These are phyloP conservation scores for Colletotrichum godetiae DNA, from an alignment of 2,329 filamentous ascomycete species.

Conservation along the genomic window DNA sequence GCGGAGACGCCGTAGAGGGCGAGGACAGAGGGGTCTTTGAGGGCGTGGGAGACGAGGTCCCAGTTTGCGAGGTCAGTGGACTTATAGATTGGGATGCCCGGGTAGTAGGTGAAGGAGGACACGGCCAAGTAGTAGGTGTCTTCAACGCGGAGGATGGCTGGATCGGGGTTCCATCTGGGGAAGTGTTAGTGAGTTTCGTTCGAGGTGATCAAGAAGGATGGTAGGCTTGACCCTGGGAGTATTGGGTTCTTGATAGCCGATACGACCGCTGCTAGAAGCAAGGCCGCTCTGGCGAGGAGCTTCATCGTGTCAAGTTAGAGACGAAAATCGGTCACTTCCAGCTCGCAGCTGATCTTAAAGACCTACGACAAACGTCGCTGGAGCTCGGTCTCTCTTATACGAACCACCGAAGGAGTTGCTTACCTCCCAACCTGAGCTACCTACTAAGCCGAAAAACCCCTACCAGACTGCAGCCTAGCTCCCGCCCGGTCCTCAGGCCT, in stretches of 20 bases:
- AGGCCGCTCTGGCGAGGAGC: background rate
- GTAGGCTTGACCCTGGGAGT: slow-evolving; percentile 6
- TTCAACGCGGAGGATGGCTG: slow-evolving; percentile 22
- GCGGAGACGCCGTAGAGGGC: slow-evolving; percentile 19
- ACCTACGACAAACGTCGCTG: background rate
- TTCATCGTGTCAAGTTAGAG: background rate
- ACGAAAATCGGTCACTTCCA: too few species aligned
- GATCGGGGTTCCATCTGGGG: slow-evolving; percentile 29
- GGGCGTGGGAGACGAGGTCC: slow-evolving; percentile 18
- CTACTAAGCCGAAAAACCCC: too few species aligned
- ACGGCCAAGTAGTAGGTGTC: slow-evolving; percentile 23
- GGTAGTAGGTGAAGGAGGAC: slow-evolving; percentile 60
- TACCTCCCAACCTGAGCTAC: background rate
- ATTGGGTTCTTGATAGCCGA: slow-evolving; percentile 32
- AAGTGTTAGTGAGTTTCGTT: background rate
- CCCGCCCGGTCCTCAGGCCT: background rate
- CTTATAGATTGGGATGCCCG: slow-evolving; percentile 57
- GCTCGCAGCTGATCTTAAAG: background rate
- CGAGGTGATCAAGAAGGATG: background rate
- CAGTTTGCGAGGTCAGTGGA: slow-evolving; percentile 42
- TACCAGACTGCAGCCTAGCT: background rate
- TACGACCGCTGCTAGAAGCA: slow-evolving; percentile 20
- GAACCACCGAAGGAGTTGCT: background rate
- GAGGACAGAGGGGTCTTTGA: slow-evolving; percentile 17
- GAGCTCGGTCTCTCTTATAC: background rate